Evolutionary conservation across 371 early-diverging fungal species (phyloP).

Genomic region (Fennellomyces sp.): DNA sequence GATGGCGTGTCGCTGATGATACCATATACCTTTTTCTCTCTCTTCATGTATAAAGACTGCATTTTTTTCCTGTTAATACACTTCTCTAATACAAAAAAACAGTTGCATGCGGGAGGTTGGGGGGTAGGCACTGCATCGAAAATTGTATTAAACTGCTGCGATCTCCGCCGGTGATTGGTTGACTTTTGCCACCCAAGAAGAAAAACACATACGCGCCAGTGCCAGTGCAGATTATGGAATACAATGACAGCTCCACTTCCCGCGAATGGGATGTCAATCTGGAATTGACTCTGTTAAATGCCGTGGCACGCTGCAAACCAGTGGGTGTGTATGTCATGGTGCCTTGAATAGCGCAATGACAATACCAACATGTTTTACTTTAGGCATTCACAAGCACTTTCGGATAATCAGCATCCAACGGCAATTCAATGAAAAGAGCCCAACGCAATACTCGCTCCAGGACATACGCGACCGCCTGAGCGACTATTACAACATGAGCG

Average conservation of each 20-base stretch:
- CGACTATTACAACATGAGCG: slow-evolving; percentile 56
- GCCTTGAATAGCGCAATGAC: too few species aligned
- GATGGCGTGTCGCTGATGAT: slow-evolving; percentile 8
- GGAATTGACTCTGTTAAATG: slow-evolving; percentile 61
- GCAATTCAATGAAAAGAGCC: slow-evolving; percentile 57
- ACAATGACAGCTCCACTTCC: background rate
- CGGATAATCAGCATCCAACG: slow-evolving; percentile 63
- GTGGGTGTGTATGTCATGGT: slow-evolving; percentile 53
- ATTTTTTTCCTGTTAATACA: background rate
- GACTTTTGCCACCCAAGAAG: too few species aligned
- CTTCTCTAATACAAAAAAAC: background rate
- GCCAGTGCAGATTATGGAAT: slow-evolving; percentile 3
- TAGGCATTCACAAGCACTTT: slow-evolving; percentile 69
- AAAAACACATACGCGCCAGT: too few species aligned
- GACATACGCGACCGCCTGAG: slow-evolving; percentile 58
- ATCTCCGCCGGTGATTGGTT: too few species aligned
- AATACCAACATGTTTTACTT: too few species aligned
- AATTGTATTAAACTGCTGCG: too few species aligned
- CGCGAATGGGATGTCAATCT: slow-evolving; percentile 60
- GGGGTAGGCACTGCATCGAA: too few species aligned
- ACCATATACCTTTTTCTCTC: slow-evolving; percentile 4
- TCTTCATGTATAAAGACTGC: background rate
- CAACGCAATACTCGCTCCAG: slow-evolving; percentile 43
- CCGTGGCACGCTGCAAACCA: slow-evolving; percentile 61
- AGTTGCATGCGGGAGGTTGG: too few species aligned